These are phyloP conservation scores for Aureobasidium namibiae DNA, from an alignment of 2,329 filamentous ascomycete genomes.

Conservation along the genomic window DNA sequence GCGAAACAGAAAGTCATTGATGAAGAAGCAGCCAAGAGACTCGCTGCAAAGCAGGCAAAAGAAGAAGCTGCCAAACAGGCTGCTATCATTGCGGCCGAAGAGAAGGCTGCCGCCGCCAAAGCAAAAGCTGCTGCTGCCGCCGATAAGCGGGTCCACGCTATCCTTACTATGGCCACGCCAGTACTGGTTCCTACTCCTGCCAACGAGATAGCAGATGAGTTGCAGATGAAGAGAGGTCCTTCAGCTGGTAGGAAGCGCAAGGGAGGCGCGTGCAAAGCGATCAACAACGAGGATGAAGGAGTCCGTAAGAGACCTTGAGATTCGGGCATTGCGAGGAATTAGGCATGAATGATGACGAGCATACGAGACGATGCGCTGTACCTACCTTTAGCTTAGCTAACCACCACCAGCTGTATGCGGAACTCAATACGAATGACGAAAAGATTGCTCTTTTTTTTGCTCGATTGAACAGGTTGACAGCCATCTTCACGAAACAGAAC, in stretches of 20 bases:
- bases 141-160: neutral
- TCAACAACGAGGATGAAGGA: neutral
- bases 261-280: neutral
- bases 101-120: neutral
- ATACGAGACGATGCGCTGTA: neutral
- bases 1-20: neutral
- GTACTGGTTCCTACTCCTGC: neutral
- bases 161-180: neutral
- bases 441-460: too few relatives aligned
- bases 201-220: neutral
- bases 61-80: too few relatives aligned
- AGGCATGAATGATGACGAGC: neutral
- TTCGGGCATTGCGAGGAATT: neutral
- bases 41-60: neutral
- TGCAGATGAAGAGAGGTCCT: neutral
- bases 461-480: too few relatives aligned
- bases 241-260: neutral
- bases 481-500: too few relatives aligned
- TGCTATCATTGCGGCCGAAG: too few relatives aligned
- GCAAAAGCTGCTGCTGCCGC: neutral
- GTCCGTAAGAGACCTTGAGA: neutral
- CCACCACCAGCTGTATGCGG: neutral
- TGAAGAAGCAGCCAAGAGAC: neutral
- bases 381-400: neutral
- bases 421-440: neutral